Evolutionary conservation across 352 stramenopile species (phyloP).

Genomic region (Globisporangium paroecandrum): DNA sequence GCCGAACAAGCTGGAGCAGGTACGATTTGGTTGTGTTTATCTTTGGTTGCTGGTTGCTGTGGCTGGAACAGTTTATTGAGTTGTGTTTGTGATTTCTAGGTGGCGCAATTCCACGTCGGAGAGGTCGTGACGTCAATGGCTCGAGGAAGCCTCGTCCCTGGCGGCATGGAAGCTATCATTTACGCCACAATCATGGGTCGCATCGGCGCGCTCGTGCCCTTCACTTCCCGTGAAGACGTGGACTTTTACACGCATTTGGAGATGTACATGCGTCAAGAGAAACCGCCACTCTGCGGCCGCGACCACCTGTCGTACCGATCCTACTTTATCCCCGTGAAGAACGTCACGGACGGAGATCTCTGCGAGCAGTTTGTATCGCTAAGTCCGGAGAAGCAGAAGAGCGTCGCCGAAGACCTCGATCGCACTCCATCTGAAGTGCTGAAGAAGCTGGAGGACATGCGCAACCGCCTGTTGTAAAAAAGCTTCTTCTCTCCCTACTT

Average conservation of each 20-base stretch:
- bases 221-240: conserved; percentile 95
- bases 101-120: conserved; percentile 96
- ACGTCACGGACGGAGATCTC: conserved; percentile 97
- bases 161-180: conserved; percentile 95
- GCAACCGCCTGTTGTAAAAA: conserved; percentile 93
- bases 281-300: conserved; percentile 91
- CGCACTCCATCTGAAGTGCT: conserved; percentile 95
- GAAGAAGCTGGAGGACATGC: conserved; percentile 99
- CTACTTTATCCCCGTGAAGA: conserved; percentile 98
- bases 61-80: neutral
- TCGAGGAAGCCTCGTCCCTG: conserved; percentile 93
- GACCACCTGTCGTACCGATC: conserved; percentile 98
- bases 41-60: neutral
- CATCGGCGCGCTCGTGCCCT: conserved; percentile 96
- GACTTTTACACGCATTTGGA: conserved; percentile 99
- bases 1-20: conserved; percentile 96
- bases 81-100: conserved; percentile 19
- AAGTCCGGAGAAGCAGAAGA: conserved; percentile 92
- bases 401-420: conserved; percentile 95
- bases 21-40: conserved; percentile 22
- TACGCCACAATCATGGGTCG: conserved; percentile 97
- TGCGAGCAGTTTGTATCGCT: conserved; percentile 96
- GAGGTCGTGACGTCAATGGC: conserved; percentile 98
- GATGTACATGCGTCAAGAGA: conserved; percentile 92
- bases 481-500: conserved; percentile 8